A percentile compares a stretch with the other conserved stretches of the same genome.
Evolutionary conservation across 176 grass and related monocot genomes (phyloP).

Genomic region (Bromus sterilis): DNA sequence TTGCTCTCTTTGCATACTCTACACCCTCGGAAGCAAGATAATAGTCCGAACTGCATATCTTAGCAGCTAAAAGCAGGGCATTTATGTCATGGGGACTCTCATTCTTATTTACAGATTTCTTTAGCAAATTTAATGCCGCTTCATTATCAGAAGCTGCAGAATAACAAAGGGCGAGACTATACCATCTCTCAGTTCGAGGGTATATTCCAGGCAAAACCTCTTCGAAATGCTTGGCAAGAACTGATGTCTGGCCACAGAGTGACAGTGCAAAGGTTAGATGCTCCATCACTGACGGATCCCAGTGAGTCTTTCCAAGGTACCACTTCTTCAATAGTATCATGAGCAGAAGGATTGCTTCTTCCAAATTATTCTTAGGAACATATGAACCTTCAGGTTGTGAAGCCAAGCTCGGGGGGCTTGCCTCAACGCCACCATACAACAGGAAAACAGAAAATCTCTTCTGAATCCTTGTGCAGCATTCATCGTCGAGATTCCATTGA

Average conservation of each 20-base stretch:
- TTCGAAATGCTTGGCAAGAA: slow-evolving; percentile 68
- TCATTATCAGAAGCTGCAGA: slow-evolving; percentile 48
- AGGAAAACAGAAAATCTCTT: slow-evolving; percentile 87
- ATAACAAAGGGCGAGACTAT: slow-evolving; percentile 77
- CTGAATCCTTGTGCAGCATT: slow-evolving; percentile 80
- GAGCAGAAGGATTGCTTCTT: slow-evolving; percentile 90
- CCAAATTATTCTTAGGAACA: slow-evolving; percentile 87
- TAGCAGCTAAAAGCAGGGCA: slow-evolving; percentile 71
- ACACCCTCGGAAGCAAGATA: slow-evolving; percentile 73
- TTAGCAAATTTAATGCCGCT: slow-evolving; percentile 79
- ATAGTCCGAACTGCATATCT: slow-evolving; percentile 65
- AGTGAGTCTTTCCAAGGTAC: slow-evolving; percentile 72
- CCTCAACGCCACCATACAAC: slow-evolving; percentile 79
- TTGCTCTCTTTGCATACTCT: slow-evolving; percentile 72
- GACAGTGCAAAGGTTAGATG: slow-evolving; percentile 89
- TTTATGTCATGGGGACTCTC: slow-evolving; percentile 74
- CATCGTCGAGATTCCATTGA: slow-evolving; percentile 94
- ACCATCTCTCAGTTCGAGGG: slow-evolving; percentile 79
- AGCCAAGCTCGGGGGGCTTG: slow-evolving; percentile 64
- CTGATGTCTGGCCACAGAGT: slow-evolving; percentile 71
- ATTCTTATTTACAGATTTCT: slow-evolving; percentile 68
- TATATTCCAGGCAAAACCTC: slow-evolving; percentile 88
- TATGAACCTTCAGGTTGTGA: slow-evolving; percentile 85
- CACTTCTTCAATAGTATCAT: slow-evolving; percentile 85
- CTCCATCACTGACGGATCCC: slow-evolving; percentile 89